Base-by-base conservation (phyloP, 371 early-diverging fungal genomes). In the Vavraia culicis region DNA sequence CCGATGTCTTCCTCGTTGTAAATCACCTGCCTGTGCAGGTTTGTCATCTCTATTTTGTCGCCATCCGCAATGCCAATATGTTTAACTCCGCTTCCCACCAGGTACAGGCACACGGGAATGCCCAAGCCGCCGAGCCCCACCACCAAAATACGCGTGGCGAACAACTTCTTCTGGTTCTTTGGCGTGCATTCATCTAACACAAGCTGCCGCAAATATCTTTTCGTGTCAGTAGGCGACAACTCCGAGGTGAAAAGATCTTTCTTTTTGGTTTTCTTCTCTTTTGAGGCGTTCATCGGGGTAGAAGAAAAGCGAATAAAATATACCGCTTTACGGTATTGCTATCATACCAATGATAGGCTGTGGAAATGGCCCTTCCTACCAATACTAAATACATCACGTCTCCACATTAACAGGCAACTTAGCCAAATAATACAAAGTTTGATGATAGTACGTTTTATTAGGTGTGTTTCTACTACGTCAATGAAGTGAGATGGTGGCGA, bases 121-220 rank as follows among this genome's bases (percentile, higher is more conserved):
- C 96, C 94, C 4, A 95, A 73, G 0, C 96, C 96, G 31, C 96
- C 96, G 7, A 87, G 82, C 1, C 96, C 96, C 0, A 93, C 86
- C 1, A 93, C 71, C 10, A 91, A 67, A 27, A 89, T 79, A 0
- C 77, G 72, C 11, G 78, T 64, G 43, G 79, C 77, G 15, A 75
- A 72, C 41, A 95, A 64, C 39, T 71, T 75, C 31, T 76, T 59
- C 68, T 93, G 94, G 8, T 80, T 84, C 59, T 72, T 59, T 27
- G 78, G 73, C 4, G 85, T 85, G 45, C 87, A 74, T 43, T 76
- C 77, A 1, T 82, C 79, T 1, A 90, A 66, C 27, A 95, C 77
- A 42, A 91, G 72, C 61, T 95, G 94, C 35, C 96, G 69, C 36
- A 83, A 80, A 72, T 82, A 93, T 11, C 90, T 75, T 32, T 73